Evolutionary conservation across 495 filamentous ascomycete genomes (phyloP).

Genomic region (Gamarada debralockiae): DNA sequence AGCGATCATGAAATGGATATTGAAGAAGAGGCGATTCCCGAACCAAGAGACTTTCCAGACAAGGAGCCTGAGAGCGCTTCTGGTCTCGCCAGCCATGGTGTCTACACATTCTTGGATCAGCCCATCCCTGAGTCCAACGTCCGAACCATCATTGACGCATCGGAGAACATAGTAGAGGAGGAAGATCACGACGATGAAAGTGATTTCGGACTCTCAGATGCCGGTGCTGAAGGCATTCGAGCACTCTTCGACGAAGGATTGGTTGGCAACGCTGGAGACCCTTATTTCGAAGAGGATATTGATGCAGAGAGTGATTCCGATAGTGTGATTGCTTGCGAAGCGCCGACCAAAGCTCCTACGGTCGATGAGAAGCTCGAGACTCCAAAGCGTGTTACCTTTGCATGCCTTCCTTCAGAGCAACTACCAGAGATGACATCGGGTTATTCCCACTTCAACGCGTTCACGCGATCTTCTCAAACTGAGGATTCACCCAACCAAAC

Average conservation of each 20-base stretch:
- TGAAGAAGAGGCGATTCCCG: conserved; percentile 4
- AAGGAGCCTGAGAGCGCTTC: neutral
- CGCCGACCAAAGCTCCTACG: neutral
- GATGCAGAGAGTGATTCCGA: neutral
- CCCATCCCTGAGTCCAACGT: no score
- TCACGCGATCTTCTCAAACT: neutral
- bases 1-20: conserved; percentile 7
- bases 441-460: no score
- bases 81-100: neutral
- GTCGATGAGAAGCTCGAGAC: neutral
- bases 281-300: neutral
- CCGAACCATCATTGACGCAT: neutral
- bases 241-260: conserved; percentile 12
- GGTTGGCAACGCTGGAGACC: neutral
- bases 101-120: neutral
- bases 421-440: neutral
- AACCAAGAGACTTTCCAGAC: neutral
- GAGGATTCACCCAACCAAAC: neutral
- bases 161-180: neutral
- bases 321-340: neutral
- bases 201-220: conserved; percentile 22
- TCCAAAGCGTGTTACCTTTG: neutral
- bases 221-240: conserved; percentile 18
- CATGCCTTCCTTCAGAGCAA: neutral
- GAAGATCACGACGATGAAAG: conserved; percentile 18